Evolutionary conservation across 1,284 basidiomycete genomes (phyloP), one percentile per base, ranked within the genome.

Genomic region (Rhodotorula sp.): DNA sequence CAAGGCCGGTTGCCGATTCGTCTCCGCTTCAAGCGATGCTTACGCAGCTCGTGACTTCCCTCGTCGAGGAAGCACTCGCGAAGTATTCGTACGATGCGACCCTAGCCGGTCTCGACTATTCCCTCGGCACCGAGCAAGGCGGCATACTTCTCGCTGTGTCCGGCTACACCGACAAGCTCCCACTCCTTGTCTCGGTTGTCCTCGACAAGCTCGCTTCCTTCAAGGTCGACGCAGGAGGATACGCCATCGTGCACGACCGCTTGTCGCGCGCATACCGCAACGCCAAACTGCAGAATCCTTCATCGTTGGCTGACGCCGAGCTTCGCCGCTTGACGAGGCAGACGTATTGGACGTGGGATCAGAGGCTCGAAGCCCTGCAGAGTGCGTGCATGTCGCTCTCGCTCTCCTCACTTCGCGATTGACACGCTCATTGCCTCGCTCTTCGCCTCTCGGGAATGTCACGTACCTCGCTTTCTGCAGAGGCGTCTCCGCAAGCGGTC

Each of bases 81-180:
- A 93, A 98, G 81, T 93, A 90, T 78, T 86, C 92, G 0, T 99
- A 99, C 80, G 91, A 94, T 78, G 96, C 97, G 8, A 89, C 91
- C 57, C 86, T 97, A 25, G 97, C 94, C 46, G 93, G 93, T 19
- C 85, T 98, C 53, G 84, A 84, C 14, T 98, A 96, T 83, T 85
- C 84, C 76, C 85, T 97, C 77, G 86, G 88, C 72, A 84, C 85
- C 13, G 88, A 89, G 23, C 89, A 90, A 2, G 80, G 97, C 46
- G 87, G 85, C 60, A 80, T 97, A 44, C 84, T 85, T 10, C 84
- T 94, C 59, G n/a, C 49, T 17, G 57, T 77, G 13, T 86, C 85
- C 60, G 96, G 96, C 3, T 99, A 97, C 83, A 97, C 93, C 79
- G 94, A 99, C 83, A 98, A 97, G 82, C 85, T 99, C 49, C 84